Evolutionary conservation across 257 asterid genomes (phyloP), one percentile per base, ranked within the genome.

Genomic region (Solanum chmielewskii): DNA sequence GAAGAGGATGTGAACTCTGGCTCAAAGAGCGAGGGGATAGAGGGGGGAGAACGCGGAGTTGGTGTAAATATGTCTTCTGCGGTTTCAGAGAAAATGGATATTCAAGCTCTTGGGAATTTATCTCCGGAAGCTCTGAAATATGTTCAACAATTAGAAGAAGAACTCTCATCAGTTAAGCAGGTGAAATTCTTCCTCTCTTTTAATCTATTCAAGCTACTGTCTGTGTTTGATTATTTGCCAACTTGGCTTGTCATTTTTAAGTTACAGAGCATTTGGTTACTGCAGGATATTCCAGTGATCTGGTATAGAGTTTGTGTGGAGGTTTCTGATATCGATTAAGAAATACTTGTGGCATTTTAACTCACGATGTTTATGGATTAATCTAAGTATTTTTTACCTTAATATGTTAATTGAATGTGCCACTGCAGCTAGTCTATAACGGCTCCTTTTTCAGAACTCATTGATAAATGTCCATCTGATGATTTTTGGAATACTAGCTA

Each of bases 121-220:
- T 94, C 98, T 68, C 91, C 93, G 7, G 94, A 95, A 86, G 93
- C 94, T 47, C 88, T 91, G 89, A 91, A 86, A 60, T 94, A 93
- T 92, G 91, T 97, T 85, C 93, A 92, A 90, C 93, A 91, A 87
- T 91, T 97, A 88, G 98, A 97, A 89, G 87, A 86, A 74, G 96
- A 96, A 92, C 87, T 96, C 87, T 91, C 93, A 49, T 85, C 90
- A 20, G 94, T 92, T 78, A 93, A 93, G 87, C 93, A 97, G 99
- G 99, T 97, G 90, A 60, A 52, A 85, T 64, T 89, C 56, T 56
- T 6, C 68, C 84, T 83, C 44, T 82, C 52, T 25, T 77, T 10
- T 47, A 85, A 81, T 31, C 37, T 39, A 16, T n/a, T 12, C 11
- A 41, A 42, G 31, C 45, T 71, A 33, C 37, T 76, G 23, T 8